Conservation (phyloP, 495 filamentous ascomycete species). For the Hyaloscypha hepaticicola region DNA sequence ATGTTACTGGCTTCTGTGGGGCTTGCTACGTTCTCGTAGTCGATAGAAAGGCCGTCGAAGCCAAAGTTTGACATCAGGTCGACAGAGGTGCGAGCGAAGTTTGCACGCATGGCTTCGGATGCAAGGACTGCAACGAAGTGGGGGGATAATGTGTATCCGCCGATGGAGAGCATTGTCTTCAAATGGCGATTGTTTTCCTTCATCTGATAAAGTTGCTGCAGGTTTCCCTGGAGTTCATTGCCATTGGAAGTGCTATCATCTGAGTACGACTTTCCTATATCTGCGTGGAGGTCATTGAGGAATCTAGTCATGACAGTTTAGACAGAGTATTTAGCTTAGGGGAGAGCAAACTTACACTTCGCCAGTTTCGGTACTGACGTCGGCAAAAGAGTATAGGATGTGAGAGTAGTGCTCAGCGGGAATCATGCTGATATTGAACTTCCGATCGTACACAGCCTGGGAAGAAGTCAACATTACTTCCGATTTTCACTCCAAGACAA, state of each 20-base stretch:
- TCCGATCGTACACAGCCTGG: conserved; percentile 78
- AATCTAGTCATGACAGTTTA: not conserved
- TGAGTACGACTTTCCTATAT: not conserved
- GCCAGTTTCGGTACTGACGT: conserved; percentile 58
- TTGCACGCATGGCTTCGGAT: conserved; percentile 50
- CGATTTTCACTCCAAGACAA: not conserved
- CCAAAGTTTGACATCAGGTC: conserved; percentile 63
- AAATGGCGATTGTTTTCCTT: conserved; percentile 82
- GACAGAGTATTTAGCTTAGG: not conserved
- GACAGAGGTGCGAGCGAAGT: conserved; percentile 66
- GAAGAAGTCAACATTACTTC: not conserved
- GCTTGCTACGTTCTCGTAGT: conserved; percentile 61
- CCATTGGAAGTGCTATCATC: not conserved
- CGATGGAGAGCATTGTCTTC: conserved; percentile 86
- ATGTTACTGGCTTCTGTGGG: conserved; percentile 63
- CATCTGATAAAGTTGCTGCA: conserved; percentile 83
- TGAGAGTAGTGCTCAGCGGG: conserved; percentile 85
- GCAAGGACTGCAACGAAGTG: conserved; percentile 73
- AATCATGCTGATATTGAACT: conserved; percentile 80
- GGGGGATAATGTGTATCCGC: conserved; percentile 81
- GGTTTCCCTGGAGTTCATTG: conserved; percentile 58
- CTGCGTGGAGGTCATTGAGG: not conserved
- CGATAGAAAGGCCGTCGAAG: conserved; percentile 58
- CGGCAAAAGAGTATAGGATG: conserved; percentile 72
- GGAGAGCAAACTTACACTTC: conserved; percentile 48